phyloP scores from a whole-genome alignment of 306 rosid species.

The Prinsepia uniflora region DNA sequence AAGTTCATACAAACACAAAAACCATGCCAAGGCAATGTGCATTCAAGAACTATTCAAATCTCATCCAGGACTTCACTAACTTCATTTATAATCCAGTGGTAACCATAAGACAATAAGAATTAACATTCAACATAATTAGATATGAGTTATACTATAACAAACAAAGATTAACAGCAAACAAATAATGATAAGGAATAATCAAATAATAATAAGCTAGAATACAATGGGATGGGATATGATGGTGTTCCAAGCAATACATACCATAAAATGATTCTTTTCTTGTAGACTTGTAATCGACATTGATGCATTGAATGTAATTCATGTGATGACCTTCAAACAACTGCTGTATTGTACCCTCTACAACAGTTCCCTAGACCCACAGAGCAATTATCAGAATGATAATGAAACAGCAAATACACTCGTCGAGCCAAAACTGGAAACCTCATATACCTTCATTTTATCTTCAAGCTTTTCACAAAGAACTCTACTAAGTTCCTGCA shows the following conservation, averaged over 20 bases:
- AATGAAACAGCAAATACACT: slow-evolving; percentile 13
- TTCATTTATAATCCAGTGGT: no score
- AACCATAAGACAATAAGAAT: no score
- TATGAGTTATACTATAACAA: no score
- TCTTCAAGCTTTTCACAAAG: slow-evolving; percentile 94
- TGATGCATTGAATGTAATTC: slow-evolving; percentile 91
- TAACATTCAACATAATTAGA: no score
- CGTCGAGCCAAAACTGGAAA: slow-evolving; percentile 10
- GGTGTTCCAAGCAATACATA: slow-evolving; percentile 32
- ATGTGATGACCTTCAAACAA: slow-evolving; percentile 96
- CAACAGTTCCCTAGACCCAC: slow-evolving; percentile 81
- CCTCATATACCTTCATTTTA: slow-evolving; percentile 75
- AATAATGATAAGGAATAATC: no score
- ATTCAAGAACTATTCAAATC: no score
- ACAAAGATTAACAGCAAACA: no score
- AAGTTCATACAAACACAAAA: no score
- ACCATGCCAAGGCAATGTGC: no score
- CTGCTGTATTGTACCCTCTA: slow-evolving; percentile 91
- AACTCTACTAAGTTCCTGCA: slow-evolving; percentile 94
- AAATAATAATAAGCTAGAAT: no score
- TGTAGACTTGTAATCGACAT: slow-evolving; percentile 85
- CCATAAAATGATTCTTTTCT: slow-evolving; percentile 97
- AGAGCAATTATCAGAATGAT: slow-evolving; percentile 13
- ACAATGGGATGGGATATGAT: no score
- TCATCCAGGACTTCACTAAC: no score